These are phyloP conservation scores for Lanmaoa pseudosensibilis DNA, from an alignment of 768 basidiomycete species.

Conservation along the genomic window DNA sequence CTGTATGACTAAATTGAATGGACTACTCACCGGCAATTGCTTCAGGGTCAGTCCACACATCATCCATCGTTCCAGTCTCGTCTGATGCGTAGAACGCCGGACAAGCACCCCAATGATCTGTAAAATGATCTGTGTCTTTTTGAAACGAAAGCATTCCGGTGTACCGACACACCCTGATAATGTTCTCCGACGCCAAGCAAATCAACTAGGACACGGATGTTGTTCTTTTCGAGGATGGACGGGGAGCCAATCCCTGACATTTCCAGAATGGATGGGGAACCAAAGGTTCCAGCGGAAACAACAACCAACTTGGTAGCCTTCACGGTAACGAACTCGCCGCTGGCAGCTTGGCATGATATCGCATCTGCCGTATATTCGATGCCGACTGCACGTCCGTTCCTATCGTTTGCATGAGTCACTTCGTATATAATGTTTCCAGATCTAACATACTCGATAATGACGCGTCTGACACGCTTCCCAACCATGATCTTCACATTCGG, in stretches of 20 bases:
- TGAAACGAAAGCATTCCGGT: neutral
- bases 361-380: slow-evolving; percentile 37
- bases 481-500: slow-evolving; percentile 33
- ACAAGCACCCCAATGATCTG: slow-evolving; percentile 33
- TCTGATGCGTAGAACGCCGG: slow-evolving; percentile 40
- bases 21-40: slow-evolving; percentile 39
- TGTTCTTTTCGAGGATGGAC: slow-evolving; percentile 45
- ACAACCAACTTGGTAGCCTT: slow-evolving; percentile 44
- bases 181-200: slow-evolving; percentile 80
- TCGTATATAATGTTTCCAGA: too few species aligned
- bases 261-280: slow-evolving; percentile 57
- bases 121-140: too few species aligned
- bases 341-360: slow-evolving; percentile 18
- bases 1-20: slow-evolving; percentile 3
- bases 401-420: slow-evolving; percentile 3
- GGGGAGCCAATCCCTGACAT: slow-evolving; percentile 68
- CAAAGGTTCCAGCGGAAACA: slow-evolving; percentile 53
- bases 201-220: slow-evolving; percentile 52
- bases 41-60: slow-evolving; percentile 39
- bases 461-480: slow-evolving; percentile 20
- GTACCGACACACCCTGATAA: slow-evolving; percentile 43
- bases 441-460: slow-evolving; percentile 4
- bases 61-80: slow-evolving; percentile 49
- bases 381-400: slow-evolving; percentile 38
- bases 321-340: slow-evolving; percentile 13